Base-by-base conservation (phyloP, 1,139 yeast species). In the Kodamaea suecica region DNA sequence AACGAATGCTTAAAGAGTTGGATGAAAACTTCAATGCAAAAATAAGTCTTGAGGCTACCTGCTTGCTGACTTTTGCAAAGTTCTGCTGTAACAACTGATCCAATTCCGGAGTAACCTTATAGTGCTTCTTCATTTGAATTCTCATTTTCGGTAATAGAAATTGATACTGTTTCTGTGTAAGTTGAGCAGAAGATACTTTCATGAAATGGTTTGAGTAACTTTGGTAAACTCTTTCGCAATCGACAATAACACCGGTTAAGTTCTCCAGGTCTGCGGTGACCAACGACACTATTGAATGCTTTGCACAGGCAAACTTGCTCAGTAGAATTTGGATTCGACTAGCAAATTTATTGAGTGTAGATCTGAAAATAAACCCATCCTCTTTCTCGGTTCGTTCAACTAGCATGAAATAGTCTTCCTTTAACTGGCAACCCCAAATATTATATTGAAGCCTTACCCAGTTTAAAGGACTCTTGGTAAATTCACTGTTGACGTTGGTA, bases 21-120 rank as follows among this genome's bases (percentile, higher is more conserved):
- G 44, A 33, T 2, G 68, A 60, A 35, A 53, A 62, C 33, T 48
- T 54, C 14, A 48, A 45, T 0, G 77, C 79, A 54, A 77, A 76
- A 2, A 77, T 63, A 33, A 78, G 45, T 17, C 60, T 54, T 0
- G 71, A 51, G 0, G 78, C 81, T 16, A 63, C 56, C 3, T 57
- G 53, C 37, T 57, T 64, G 7, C 55, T 50, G 40, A 72, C 26
- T 1, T 24, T 1, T 32, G 10, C 3, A 70, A 35, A 23, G 49
- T 49, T n/a, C 1, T 40, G 30, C 5, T 44, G 35, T 4, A 73
- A 49, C 7, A 44, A 44, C 0, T 38, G 31, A 3, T 40, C 41
- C 17, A 56, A 41, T 4, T 44, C 52, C 2, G 26, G 43, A 3
- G 45, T 42, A 4, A 34, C 33, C 4, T 49, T 50, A 37, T 57